Base-by-base conservation (phyloP, 441 rosid genomes). In the Aleurites moluccanus region DNA sequence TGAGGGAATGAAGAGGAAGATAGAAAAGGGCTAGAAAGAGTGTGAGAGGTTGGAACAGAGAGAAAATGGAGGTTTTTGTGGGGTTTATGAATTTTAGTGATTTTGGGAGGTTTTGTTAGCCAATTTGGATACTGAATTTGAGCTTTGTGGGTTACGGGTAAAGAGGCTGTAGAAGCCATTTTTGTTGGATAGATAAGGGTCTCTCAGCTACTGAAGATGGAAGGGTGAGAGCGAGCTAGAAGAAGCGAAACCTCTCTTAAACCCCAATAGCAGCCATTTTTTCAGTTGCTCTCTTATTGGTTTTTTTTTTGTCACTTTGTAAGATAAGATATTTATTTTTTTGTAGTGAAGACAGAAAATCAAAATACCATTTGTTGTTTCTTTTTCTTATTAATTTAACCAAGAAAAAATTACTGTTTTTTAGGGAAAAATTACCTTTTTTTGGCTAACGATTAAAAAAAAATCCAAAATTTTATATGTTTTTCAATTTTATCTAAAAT, bases 1-100 rank as follows among this genome's bases (percentile, higher is more conserved):
- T 87, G 68, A 38, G 89, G 87, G 73, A 88, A 77, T 56, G 92
- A 83, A 66, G 81, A 82, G 60, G 85, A 81, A 61, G 81, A 74
- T 2, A 84, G 74, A 16, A 81, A 80, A 63, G 76, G 53, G 44
- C 15, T 50, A 57, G 85, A 77, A 20, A 74, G 77, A 30, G 78
- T 68, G 18, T 56, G 50, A 35, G 88, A 67, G 57, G 79, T 49
- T 16, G 69, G 78, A 4, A 64, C 66, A 25, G 73, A 75, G 55
- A 82, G 75, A 67, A 74, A 76, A 56, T 56, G 67, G 67, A 80
- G 83, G 70, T 74, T 85, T 53, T 68, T 80, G 77, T 64, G 70
- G 64, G 85, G 73, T 47, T 73, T 72, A 3, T 47, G 67, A 14
- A 47, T 38, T 67, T 33, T 69, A 25, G 15, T 15, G 69, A 68